Conservation (phyloP, 2,329 filamentous ascomycete genomes). For the Didymella glomerata region DNA sequence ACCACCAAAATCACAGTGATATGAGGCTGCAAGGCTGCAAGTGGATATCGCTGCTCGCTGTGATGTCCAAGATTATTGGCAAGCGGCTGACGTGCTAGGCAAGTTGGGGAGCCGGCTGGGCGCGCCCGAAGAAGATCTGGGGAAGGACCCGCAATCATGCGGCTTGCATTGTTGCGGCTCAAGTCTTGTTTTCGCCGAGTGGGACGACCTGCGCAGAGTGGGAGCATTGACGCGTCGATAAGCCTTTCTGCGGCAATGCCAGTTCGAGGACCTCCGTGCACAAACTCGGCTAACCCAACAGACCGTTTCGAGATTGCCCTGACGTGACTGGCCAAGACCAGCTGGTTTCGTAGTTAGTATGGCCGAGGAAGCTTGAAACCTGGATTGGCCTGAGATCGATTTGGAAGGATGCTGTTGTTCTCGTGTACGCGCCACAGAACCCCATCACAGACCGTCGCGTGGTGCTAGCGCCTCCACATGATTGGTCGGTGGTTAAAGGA, state of each 20-base stretch:
- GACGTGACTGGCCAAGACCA: slow-evolving; percentile 44
- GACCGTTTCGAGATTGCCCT: slow-evolving; percentile 24
- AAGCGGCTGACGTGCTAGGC: slow-evolving; percentile 33
- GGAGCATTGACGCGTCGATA: slow-evolving; percentile 33
- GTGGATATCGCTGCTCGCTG: slow-evolving; percentile 23
- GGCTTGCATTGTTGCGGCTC: slow-evolving; percentile 42
- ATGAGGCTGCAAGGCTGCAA: slow-evolving; percentile 40
- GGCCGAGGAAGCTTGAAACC: slow-evolving; percentile 39
- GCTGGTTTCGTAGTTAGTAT: slow-evolving; percentile 36
- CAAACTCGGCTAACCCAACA: slow-evolving; percentile 42
- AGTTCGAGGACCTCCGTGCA: slow-evolving; percentile 39
- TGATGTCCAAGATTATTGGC: slow-evolving; percentile 32
- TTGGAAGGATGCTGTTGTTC: slow-evolving; percentile 28
- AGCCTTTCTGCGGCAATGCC: slow-evolving; percentile 40
- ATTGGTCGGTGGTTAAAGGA: slow-evolving; percentile 4
- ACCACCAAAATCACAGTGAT: slow-evolving; percentile 34
- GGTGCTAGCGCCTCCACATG: not conserved
- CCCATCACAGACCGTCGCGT: not conserved
- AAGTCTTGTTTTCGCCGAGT: slow-evolving; percentile 37
- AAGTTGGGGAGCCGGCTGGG: slow-evolving; percentile 24
- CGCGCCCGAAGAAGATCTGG: slow-evolving; percentile 20
- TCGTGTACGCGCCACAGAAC: slow-evolving; percentile 15
- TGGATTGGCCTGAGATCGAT: slow-evolving; percentile 21
- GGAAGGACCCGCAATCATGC: slow-evolving; percentile 23
- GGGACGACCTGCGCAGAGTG: slow-evolving; percentile 30